Base-by-base conservation (phyloP, 1,139 yeast species). In the Geotrichum restrictum region DNA sequence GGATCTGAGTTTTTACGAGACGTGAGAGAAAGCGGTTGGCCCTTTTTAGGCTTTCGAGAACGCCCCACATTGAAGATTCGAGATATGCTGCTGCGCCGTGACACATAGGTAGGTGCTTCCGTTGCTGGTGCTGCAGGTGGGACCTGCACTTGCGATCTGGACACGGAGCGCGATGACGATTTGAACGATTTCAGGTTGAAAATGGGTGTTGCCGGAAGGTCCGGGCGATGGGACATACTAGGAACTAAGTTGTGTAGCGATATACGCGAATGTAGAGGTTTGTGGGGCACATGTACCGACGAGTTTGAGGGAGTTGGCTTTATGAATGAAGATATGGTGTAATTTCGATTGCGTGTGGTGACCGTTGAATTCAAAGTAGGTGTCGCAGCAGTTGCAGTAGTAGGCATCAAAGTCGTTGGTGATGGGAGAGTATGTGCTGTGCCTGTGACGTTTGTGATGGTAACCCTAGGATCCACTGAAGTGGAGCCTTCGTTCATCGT, bases 51-150 rank as follows among this genome's bases (percentile, higher is more conserved):
- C 21, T 45, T 45, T 2, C 41, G 40, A n/a, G 48, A 45, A 13
- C 48, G 41, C 11, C 48, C 48, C 8, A 45, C 48, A n/a, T 36
- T 36, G 33, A 45, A 45, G 1, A 45, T 45, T 14, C 48, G 41
- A 10, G 48, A 45, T n/a, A 45, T 45, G 29, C 48, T 45, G 24
- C 34, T 37, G 8, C 48, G 48, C n/a, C 48, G 32, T 21, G 48
- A 16, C 34, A 37, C 24, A 11, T 13, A n/a, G 27, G 5, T n/a
- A 14, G 34, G 16, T 11, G 19, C 8, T 16, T n/a, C n/a, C n/a
- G 38, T 3, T 2, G 46, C n/a, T 33, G 13, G 18, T 5, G 19
- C 19, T 19, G 38, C 6, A 1, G 48, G 33, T 18, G 27, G n/a
- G 18, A 32, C 19, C 5, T 38, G 39, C 24, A 22, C 44, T 32